Conservation (phyloP, 345 rosid genomes). For the Linum lewisii region DNA sequence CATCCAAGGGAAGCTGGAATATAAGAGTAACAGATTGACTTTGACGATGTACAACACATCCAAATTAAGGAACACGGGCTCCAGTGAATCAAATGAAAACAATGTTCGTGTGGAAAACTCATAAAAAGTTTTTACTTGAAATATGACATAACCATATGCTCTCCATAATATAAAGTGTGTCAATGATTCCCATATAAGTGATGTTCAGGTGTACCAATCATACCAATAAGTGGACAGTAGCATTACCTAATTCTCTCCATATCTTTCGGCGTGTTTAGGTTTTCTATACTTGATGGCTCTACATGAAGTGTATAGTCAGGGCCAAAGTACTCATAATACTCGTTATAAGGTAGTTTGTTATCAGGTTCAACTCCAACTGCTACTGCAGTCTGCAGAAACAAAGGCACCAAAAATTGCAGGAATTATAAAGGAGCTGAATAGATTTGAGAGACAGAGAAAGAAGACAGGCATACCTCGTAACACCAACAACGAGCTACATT, state of each 20-base stretch:
- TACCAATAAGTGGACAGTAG: background rate
- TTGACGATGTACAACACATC: too few relatives aligned
- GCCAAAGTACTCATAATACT: conserved; percentile 89
- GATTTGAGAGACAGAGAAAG: background rate
- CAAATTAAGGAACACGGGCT: too few relatives aligned
- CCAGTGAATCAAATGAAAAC: background rate
- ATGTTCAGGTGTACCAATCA: background rate
- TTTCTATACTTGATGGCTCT: conserved; percentile 68
- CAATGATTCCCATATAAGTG: background rate
- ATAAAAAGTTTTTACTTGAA: background rate
- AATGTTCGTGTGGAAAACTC: background rate
- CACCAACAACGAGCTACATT: conserved; percentile 99
- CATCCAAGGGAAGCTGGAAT: too few relatives aligned
- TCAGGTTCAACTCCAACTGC: conserved; percentile 98
- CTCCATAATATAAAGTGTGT: background rate
- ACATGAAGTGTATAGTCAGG: conserved; percentile 94
- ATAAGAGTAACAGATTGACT: too few relatives aligned
- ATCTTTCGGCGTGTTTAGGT: conserved; percentile 65
- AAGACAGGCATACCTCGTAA: conserved; percentile 67
- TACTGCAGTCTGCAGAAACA: conserved; percentile 71
- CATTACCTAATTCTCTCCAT: conserved; percentile 84
- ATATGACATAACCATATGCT: background rate
- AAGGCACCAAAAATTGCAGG: background rate
- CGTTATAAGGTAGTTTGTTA: conserved; percentile 81
- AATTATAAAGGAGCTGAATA: background rate